phyloP scores from a whole-genome alignment of 2,329 filamentous ascomycete genomes.

The Elsinoe ampelina region DNA sequence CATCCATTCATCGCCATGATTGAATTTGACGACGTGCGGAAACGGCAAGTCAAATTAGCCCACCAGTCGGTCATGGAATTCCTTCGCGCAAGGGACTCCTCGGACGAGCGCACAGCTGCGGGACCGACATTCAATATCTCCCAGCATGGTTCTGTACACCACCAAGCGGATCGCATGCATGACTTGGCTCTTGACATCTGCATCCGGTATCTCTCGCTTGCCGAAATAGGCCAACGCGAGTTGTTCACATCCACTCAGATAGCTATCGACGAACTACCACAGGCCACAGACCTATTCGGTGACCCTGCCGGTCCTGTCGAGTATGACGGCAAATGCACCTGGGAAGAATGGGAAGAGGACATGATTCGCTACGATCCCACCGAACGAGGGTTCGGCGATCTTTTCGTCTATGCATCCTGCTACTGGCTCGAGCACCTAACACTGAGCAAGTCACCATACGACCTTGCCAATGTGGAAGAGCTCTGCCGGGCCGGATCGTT shows the following conservation, averaged over 20 bases:
- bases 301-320: constrained; percentile 18
- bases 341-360: constrained; percentile 27
- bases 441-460: constrained; percentile 12
- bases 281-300: constrained; percentile 22
- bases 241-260: constrained; percentile 26
- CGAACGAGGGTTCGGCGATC: constrained; percentile 23
- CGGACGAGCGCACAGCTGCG: no score
- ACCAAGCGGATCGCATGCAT: neutral
- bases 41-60: neutral
- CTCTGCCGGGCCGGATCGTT: neutral
- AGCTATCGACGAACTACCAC: constrained; percentile 22
- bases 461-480: neutral
- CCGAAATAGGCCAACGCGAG: constrained; percentile 22
- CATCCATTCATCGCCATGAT: neutral
- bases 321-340: constrained; percentile 21
- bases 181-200: neutral
- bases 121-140: no score
- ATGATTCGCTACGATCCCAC: constrained; percentile 23
- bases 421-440: constrained; percentile 27
- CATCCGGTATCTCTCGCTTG: constrained; percentile 23
- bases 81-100: neutral
- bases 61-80: constrained; percentile 6
- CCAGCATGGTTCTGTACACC: no score
- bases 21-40: neutral
- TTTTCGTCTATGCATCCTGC: constrained; percentile 31